Base-by-base conservation (phyloP, 2,329 filamentous ascomycete genomes). In the Pseudogymnoascus verrucosus region DNA sequence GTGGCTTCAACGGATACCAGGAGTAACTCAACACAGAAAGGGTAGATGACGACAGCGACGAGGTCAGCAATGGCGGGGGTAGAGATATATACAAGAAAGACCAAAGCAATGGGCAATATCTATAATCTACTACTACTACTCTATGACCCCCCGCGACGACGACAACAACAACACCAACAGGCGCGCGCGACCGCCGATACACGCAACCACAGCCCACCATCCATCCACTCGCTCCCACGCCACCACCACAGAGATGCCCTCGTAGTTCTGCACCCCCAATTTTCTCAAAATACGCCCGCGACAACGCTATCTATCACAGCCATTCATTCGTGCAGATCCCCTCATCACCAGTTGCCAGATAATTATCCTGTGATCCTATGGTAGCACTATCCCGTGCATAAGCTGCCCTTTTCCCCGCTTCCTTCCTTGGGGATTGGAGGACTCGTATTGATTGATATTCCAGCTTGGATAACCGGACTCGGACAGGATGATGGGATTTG, bases 161-260 rank as follows among this genome's bases (percentile, higher is more conserved):
- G 47, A 57, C 51, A n/a, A 57, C 51, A 36, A 57, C 51, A 36
- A 51, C 36, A 37, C 19, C 40, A 47, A 47, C 51, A 34, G n/a
- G 51, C 51, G 14, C 23, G 23, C 51, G 51, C 51, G 28, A 14
- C 31, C 28, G 28, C 62, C 61, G 42, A 42, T 54, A 36, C 59
- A 63, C 44, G 28, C 28, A 51, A 19, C 12, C 42, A 37, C 47
- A 63, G 51, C 61, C 39, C 19, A 31, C 63, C 47, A 61, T 44
- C 63, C 40, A 63, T 60, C 36, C 21, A 63, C 47, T 37, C 47
- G 21, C 31, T 12, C 14, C 21, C 23, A 60, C 57, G 59, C 34
- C 63, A 62, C 51, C 26, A 34, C 51, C 51, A 57, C 16, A 57
- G 51, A 57, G 16, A 21, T 2, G 51, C 51, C 51, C 51, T 57